phyloP scores from a whole-genome alignment of 305 asterid genomes.

The Fraxinus nigra region DNA sequence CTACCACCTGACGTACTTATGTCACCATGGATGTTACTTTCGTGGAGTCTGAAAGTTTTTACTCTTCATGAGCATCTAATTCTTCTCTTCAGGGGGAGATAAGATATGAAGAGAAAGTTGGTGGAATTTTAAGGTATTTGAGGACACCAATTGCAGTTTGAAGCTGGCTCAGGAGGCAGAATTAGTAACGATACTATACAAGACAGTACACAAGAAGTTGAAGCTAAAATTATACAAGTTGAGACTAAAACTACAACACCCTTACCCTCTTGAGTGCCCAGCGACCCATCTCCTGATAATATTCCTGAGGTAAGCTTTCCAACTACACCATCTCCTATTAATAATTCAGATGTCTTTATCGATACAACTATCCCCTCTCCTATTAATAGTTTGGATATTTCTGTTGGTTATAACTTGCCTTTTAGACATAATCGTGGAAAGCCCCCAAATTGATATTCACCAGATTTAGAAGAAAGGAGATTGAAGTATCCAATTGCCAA shows the following conservation, averaged over 20 bases:
- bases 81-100: not conserved
- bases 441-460: not conserved
- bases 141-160: not conserved
- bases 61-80: not conserved
- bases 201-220: not conserved
- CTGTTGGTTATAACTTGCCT: not conserved
- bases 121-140: not conserved
- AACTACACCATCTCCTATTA: not conserved
- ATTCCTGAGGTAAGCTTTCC: not conserved
- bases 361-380: not conserved
- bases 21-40: not conserved
- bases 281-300: not conserved
- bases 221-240: not conserved
- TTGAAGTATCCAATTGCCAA: not conserved
- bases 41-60: not conserved
- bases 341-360: not conserved
- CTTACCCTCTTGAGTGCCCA: no score
- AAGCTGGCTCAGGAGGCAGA: not conserved
- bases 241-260: not conserved
- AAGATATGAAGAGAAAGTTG: not conserved
- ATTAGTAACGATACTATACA: not conserved
- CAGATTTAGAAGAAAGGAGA: not conserved
- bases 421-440: not conserved
- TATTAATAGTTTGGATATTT: no score
- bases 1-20: not conserved